Conservation (phyloP, 2,329 filamentous ascomycete species). For the Fusarium torulosum region DNA sequence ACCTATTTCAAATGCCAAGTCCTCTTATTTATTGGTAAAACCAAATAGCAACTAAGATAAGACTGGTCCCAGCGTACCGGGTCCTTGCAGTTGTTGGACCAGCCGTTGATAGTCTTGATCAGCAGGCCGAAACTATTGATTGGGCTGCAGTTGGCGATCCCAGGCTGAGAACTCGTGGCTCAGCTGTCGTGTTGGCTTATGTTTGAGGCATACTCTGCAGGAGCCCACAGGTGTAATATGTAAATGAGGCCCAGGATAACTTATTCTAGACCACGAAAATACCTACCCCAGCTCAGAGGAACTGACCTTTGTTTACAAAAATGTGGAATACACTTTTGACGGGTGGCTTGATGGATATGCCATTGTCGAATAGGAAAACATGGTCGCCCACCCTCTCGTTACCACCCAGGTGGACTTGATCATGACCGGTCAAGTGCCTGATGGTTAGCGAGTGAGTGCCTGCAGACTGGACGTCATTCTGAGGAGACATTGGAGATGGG, state of each 20-base stretch:
- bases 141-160: conserved; percentile 1
- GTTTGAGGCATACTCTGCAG: conserved; percentile 21
- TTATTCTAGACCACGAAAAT: not conserved
- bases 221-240: conserved; percentile 13
- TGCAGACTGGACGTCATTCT: conserved; percentile 28
- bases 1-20: not conserved
- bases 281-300: conserved; percentile 10
- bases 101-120: not conserved
- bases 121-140: conserved; percentile 9
- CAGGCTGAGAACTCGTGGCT: conserved; percentile 15
- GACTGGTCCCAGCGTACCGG: conserved; percentile 27
- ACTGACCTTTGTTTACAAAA: conserved; percentile 22
- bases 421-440: conserved; percentile 40
- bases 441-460: conserved; percentile 23
- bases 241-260: conserved; percentile 37
- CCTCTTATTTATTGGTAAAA: conserved; percentile 21
- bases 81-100: conserved; percentile 19
- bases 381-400: conserved; percentile 48
- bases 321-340: conserved; percentile 11
- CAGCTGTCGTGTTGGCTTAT: conserved; percentile 14
- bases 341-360: conserved; percentile 32
- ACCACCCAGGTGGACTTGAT: conserved; percentile 38
- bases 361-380: conserved; percentile 53
- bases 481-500: conserved; percentile 34
- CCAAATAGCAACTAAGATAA: conserved; percentile 13